Evolutionary conservation across 441 rosid species (phyloP), one percentile per base, ranked within the genome.

Genomic region (Erysimum cheiri): DNA sequence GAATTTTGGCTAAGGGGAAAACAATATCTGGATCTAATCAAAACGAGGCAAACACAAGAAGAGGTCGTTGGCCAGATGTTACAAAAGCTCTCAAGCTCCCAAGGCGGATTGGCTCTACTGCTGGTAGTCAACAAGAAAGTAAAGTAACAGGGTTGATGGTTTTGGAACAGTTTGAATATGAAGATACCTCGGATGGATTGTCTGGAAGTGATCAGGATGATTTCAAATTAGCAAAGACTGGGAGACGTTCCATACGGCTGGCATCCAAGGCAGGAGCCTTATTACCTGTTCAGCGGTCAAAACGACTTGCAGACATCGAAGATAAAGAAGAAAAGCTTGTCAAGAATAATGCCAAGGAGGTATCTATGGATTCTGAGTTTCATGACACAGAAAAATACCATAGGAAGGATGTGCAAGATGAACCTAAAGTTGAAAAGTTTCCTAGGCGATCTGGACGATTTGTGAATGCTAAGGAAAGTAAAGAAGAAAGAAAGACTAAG

Each of bases 11-110:
- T 3, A 54, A 66, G 39, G 70, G 61, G 49, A 43, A 13, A 29
- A 8, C 60, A 60, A 36, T 32, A 77, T 57, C 54, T 67, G 37
- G 24, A 6, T 4, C 14, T 50, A 36, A 1, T 35, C 35, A 35
- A 33, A 48, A 57, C 29, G 64, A 68, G 39, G 48, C 31, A 10
- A 80, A 71, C 47, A 61, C 15, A 53, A 73, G 79, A 8, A 32
- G 66, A 31, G 62, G 76, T n/a, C 9, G 6, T 37, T 37, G 32
- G 6, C 26, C 5, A 3, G 67, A 17, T 39, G 15, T 71, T 47
- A 41, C 58, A 8, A 55, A 43, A 60, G 31, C 24, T 31, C 44
- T 33, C 8, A 60, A 52, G 43, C 41, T 53, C 41, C 71, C 46
- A 31, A 40, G 69, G 67, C 59, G 33, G 32, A 32, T n/a, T 53